Base-by-base conservation (phyloP, 2,329 filamentous ascomycete species). In the Cladophialophora yegresii region DNA sequence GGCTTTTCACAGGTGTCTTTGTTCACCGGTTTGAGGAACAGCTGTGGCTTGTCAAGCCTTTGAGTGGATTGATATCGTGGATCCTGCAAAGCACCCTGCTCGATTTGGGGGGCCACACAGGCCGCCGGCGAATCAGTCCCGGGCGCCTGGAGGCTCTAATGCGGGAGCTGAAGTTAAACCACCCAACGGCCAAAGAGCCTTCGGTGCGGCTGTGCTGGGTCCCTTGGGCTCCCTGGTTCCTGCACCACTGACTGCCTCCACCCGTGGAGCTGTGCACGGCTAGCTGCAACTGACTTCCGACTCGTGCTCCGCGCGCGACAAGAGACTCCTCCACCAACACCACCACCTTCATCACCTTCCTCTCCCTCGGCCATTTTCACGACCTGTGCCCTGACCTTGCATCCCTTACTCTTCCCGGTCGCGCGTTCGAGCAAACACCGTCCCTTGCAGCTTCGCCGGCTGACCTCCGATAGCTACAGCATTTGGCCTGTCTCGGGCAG, bases 61-160 rank as follows among this genome's bases (percentile, higher is more conserved):
- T 40, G 47, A 36, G 57, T 59, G 57, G 57, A 59, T 50, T 47
- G 57, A 59, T 59, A 59, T 59, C 45, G 57, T 59, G 57, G 45
- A 45, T 51, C 47, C 57, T 6, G 51, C 45, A 30, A 58, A n/a
- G 20, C 20, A 36, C 57, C 28, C 51, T 59, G 9, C 30, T 50
- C 45, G 28, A 54, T 54, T 16, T 12, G 47, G 47, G 20, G n/a
- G 20, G 12, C 9, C 40, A 40, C 10, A 13, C 22, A 26, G 26
- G 40, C 36, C 22, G 32, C 13, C 13, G 45, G 30, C 56, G 56
- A 59, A 59, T 59, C 56, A 59, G 32, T 43, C 56, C 45, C 49
- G 45, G 43, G 28, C 57, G 57, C 47, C 45, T 58, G 23, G 57
- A 59, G 43, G 47, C 45, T 59, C 47, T 59, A 59, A 59, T 51